Evolutionary conservation across 108 stramenopile species (phyloP).

Genomic region (Nitzschia inconspicua): DNA sequence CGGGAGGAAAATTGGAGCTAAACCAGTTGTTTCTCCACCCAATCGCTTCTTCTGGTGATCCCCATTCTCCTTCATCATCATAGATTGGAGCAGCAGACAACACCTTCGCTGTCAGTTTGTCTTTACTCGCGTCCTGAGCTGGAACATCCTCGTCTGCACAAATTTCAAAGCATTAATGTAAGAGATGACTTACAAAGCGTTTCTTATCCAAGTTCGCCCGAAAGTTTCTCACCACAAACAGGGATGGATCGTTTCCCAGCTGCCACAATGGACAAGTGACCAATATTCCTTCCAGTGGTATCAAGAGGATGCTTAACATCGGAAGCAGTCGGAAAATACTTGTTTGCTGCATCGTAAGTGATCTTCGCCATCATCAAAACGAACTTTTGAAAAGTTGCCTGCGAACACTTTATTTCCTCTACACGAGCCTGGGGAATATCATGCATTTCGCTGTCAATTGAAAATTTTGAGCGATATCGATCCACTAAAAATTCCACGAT

Average conservation of each 20-base stretch:
- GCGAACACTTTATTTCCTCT: neutral
- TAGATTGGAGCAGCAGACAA: neutral
- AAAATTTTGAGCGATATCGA: too few species aligned
- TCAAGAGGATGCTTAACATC: slow-evolving; percentile 7
- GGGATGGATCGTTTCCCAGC: slow-evolving; percentile 1
- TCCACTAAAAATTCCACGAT: slow-evolving; percentile 2
- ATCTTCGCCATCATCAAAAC: slow-evolving; percentile 1
- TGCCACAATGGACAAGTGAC: neutral
- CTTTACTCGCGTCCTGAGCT: neutral
- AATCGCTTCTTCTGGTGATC: neutral
- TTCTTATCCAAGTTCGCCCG: too few species aligned
- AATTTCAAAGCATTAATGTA: neutral
- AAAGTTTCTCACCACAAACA: slow-evolving; percentile 1
- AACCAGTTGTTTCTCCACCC: slow-evolving; percentile 4
- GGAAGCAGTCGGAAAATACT: slow-evolving; percentile 3
- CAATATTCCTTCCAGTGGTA: neutral
- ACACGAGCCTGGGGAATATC: neutral
- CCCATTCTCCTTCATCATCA: slow-evolving; percentile 6
- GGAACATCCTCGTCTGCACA: slow-evolving; percentile 2
- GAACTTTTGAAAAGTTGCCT: neutral
- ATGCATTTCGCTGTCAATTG: too few species aligned
- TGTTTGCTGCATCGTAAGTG: neutral
- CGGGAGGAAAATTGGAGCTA: slow-evolving; percentile 6
- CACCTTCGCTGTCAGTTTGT: neutral
- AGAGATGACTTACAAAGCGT: too few species aligned